phyloP scores from a whole-genome alignment of 2,329 filamentous ascomycete genomes.

The Sporothrix schenckii region DNA sequence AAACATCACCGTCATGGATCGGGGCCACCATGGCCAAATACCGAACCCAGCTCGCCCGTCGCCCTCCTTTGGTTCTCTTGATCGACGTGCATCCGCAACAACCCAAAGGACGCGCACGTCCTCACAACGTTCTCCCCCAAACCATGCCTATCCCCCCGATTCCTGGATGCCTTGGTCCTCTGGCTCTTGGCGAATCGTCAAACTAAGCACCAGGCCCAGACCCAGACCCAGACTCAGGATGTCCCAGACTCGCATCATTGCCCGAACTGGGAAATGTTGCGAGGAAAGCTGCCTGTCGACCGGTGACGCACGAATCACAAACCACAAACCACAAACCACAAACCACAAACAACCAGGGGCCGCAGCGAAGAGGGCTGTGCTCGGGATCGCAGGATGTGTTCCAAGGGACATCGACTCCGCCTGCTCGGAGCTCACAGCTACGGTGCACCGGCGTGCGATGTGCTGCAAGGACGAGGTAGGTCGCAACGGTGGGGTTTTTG shows the following conservation, averaged over 20 bases:
- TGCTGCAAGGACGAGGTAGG: neutral
- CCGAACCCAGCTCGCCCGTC: neutral
- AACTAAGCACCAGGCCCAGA: neutral
- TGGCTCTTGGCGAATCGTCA: too few relatives aligned
- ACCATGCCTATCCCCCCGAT: neutral
- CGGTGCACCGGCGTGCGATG: slow-evolving; percentile 3
- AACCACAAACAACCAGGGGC: too few relatives aligned
- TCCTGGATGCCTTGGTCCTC: neutral
- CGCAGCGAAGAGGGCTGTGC: neutral
- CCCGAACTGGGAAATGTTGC: slow-evolving; percentile 11
- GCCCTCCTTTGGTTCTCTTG: neutral
- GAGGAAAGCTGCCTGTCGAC: neutral
- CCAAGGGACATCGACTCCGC: too few relatives aligned
- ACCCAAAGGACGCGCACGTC: neutral
- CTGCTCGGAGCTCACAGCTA: neutral
- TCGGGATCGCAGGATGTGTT: neutral
- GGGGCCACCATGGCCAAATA: neutral
- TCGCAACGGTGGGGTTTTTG: too few relatives aligned
- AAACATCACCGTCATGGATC: neutral
- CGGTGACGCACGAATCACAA: neutral
- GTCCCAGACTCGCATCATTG: slow-evolving; percentile 3
- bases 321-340: too few relatives aligned
- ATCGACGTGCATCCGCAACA: slow-evolving; percentile 14
- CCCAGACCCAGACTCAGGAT: neutral
- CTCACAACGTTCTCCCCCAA: too few relatives aligned